Base-by-base conservation (phyloP, 2,329 filamentous ascomycete genomes). In the Cytospora leucostoma region DNA sequence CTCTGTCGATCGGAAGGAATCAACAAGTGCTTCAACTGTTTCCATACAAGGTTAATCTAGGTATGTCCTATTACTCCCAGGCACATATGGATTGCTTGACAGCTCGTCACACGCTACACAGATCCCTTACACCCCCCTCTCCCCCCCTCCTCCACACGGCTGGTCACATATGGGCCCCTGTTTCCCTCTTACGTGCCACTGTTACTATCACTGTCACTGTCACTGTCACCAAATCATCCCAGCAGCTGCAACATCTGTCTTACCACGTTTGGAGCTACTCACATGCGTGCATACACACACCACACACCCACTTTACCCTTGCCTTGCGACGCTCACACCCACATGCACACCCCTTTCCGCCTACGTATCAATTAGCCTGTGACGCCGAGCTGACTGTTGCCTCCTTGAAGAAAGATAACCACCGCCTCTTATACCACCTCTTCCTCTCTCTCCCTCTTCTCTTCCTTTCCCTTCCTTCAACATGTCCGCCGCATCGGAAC, bases 401-500 rank as follows among this genome's bases (percentile, higher is more conserved):
- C 65, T 59, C 64, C 66, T 67, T 65, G 65, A 68, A 66, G 67
- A 4, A 27, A 66, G 63, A 67, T 61, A 67, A 67, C 71, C 67
- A 68, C 69, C 68, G 67, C 71, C 69, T 70, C 27, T 27, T 27
- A 27, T 27, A 47, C 44, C n/a, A 21, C 68, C 67, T 64, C 68
- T 70, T 70, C 71, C 68, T 70, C 65, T 63, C 69, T 71, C 68
- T 66, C 67, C 68, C 67, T 64, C 67, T 70, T 69, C 70, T 69
- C 72, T 71, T 65, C 68, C 70, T 68, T 68, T 70, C 67, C 68
- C 67, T 56, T 62, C 65, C 69, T 69, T 54, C 71, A 77, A 66
- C 72, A 77, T 77, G 75, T 74, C 70, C 70, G 69, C 73, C 61
- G 61, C 69, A 66, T 67, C 70, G 67, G 67, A 69, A 63, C 57